A percentile compares a stretch with the other conserved stretches of the same genome.
Evolutionary conservation across 305 asterid species (phyloP).

Genomic region (Fraxinus nigra): DNA sequence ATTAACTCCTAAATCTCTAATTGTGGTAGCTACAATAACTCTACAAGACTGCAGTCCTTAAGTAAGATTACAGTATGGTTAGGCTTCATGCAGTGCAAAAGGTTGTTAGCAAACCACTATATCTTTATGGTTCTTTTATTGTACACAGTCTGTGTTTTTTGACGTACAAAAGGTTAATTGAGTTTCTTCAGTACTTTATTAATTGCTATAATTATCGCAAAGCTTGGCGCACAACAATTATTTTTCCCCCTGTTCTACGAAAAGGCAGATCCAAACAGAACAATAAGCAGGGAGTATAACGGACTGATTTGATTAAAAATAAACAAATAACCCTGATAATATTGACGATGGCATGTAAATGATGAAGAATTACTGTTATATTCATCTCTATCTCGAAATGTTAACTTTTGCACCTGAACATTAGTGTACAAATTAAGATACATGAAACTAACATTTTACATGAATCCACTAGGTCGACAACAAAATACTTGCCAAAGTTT

Average conservation of each 20-base stretch:
- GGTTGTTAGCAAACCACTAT: not conserved
- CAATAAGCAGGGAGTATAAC: not conserved
- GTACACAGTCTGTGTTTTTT: too few relatives aligned
- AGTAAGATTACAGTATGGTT: not conserved
- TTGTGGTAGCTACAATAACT: not conserved
- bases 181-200: not conserved
- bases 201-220: not conserved
- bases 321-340: not conserved
- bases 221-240: not conserved
- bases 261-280: not conserved
- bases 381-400: conserved; percentile 13
- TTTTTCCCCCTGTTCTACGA: not conserved
- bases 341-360: not conserved
- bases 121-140: not conserved
- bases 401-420: not conserved
- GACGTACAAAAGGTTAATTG: not conserved
- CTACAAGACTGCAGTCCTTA: not conserved
- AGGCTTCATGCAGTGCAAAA: not conserved
- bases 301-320: not conserved
- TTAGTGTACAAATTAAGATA: not conserved
- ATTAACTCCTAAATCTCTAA: not conserved
- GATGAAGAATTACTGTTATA: not conserved
- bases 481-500: conserved; percentile 9
- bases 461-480: conserved; percentile 9
- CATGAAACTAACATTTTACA: conserved; percentile 26